Percentiles rank a stretch among this genome's conserved stretches.
These are phyloP conservation scores for Herpotrichia juniperi DNA, from an alignment of 2,329 filamentous ascomycete species.

Conservation along the genomic window DNA sequence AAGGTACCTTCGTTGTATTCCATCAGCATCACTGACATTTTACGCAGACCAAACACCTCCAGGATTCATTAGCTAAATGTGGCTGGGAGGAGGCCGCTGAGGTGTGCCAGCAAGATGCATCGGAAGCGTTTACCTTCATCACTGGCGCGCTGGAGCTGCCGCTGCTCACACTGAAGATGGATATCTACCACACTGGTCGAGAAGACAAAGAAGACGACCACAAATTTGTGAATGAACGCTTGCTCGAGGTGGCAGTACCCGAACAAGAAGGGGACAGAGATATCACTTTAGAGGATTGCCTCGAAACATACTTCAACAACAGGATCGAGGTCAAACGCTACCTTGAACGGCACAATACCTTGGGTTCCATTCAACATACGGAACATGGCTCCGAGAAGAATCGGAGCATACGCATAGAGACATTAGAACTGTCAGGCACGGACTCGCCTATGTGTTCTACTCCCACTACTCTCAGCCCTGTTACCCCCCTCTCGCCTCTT, in stretches of 20 bases:
- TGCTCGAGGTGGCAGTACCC: slow-evolving; percentile 91
- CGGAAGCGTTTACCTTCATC: slow-evolving; percentile 94
- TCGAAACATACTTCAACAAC: slow-evolving; percentile 96
- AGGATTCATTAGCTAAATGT: slow-evolving; percentile 80
- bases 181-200: slow-evolving; percentile 90
- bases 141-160: slow-evolving; percentile 88
- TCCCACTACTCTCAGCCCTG: slow-evolving; percentile 33
- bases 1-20: no score
- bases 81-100: slow-evolving; percentile 84
- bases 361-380: slow-evolving; percentile 52
- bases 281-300: slow-evolving; percentile 85
- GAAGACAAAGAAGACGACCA: slow-evolving; percentile 85
- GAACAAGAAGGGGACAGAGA: slow-evolving; percentile 69
- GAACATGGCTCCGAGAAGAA: slow-evolving; percentile 42
- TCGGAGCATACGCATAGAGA: slow-evolving; percentile 51
- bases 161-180: slow-evolving; percentile 87
- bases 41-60: slow-evolving; percentile 76
- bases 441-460: slow-evolving; percentile 43
- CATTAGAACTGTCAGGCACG: slow-evolving; percentile 46
- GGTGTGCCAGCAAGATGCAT: slow-evolving; percentile 89
- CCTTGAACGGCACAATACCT: slow-evolving; percentile 65
- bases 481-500: slow-evolving; percentile 29
- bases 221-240: slow-evolving; percentile 89
- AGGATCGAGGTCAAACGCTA: slow-evolving; percentile 86
- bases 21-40: background rate